A percentile compares a stretch with the other conserved stretches of the same genome.
Evolutionary conservation across 2,329 filamentous ascomycete species (phyloP).

Genomic region (Cryphonectria naterciae): DNA sequence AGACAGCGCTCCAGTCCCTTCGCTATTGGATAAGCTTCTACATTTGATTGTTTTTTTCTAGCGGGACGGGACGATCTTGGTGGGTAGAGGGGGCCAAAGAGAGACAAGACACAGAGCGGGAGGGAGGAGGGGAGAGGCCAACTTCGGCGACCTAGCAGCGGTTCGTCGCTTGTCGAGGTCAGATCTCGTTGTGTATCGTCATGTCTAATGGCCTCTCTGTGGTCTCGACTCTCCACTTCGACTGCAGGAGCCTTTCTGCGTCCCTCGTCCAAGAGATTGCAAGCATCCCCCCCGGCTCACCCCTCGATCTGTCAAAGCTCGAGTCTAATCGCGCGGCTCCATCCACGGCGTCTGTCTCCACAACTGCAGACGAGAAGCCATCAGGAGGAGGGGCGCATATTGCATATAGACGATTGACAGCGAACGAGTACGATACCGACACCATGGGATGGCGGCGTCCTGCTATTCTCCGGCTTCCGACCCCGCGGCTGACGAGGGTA

Average conservation of each 20-base stretch:
- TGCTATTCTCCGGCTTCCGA: neutral
- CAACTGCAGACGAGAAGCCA: neutral
- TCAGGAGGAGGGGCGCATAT: neutral
- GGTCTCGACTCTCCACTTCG: neutral
- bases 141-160: neutral
- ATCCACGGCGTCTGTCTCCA: neutral
- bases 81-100: neutral
- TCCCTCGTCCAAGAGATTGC: neutral
- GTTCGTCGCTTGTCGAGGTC: neutral
- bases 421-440: neutral
- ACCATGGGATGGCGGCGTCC: neutral
- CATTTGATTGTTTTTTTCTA: neutral
- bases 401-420: neutral
- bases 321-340: constrained; percentile 11
- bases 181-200: neutral
- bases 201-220: neutral
- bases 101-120: neutral
- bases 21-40: constrained; percentile 4
- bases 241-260: constrained; percentile 2
- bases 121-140: neutral
- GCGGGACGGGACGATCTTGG: neutral
- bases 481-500: neutral
- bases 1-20: neutral
- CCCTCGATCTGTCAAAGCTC: neutral
- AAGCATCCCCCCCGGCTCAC: neutral